Percentiles rank a stretch among this genome's conserved stretches.
Evolutionary conservation across 2,329 filamentous ascomycete genomes (phyloP).

Genomic region (Fusarium decemcellulare): DNA sequence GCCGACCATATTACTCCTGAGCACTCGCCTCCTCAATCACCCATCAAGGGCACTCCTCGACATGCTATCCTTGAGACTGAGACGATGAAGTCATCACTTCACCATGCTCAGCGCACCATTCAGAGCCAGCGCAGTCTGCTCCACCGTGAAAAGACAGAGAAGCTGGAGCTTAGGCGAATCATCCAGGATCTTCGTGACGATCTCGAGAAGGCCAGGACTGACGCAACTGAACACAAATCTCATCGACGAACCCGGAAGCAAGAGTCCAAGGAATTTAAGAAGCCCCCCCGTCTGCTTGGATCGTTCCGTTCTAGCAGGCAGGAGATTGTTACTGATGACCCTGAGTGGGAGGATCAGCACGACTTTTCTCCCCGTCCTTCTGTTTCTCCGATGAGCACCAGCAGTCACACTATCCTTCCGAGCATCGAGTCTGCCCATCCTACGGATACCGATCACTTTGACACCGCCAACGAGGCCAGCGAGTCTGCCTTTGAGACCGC

Average conservation of each 20-base stretch:
- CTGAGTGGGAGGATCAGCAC: slow-evolving; percentile 89
- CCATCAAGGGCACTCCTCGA: slow-evolving; percentile 90
- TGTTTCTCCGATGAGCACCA: slow-evolving; percentile 39
- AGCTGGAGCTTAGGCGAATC: slow-evolving; percentile 94
- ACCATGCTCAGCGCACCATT: slow-evolving; percentile 96
- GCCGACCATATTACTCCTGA: slow-evolving; percentile 84
- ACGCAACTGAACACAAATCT: slow-evolving; percentile 58
- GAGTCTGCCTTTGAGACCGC: slow-evolving; percentile 76
- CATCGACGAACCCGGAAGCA: slow-evolving; percentile 75
- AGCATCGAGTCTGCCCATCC: slow-evolving; percentile 32
- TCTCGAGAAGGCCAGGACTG: slow-evolving; percentile 78
- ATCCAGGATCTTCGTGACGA: slow-evolving; percentile 96
- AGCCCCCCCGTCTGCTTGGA: slow-evolving; percentile 83
- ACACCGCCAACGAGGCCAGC: slow-evolving; percentile 84
- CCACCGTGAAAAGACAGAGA: slow-evolving; percentile 98
- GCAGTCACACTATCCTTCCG: slow-evolving; percentile 35
- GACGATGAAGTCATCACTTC: slow-evolving; percentile 92
- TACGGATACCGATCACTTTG: slow-evolving; percentile 77
- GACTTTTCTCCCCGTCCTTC: slow-evolving; percentile 46
- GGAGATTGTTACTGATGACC: slow-evolving; percentile 84
- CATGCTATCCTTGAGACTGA: slow-evolving; percentile 95
- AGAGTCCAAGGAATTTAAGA: slow-evolving; percentile 81
- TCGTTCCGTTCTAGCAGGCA: slow-evolving; percentile 80
- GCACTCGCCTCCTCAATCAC: slow-evolving; percentile 90
- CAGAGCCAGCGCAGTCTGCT: slow-evolving; percentile 95